Base-by-base conservation (phyloP, 306 rosid species). In the Pterocarpus macrocarpus region DNA sequence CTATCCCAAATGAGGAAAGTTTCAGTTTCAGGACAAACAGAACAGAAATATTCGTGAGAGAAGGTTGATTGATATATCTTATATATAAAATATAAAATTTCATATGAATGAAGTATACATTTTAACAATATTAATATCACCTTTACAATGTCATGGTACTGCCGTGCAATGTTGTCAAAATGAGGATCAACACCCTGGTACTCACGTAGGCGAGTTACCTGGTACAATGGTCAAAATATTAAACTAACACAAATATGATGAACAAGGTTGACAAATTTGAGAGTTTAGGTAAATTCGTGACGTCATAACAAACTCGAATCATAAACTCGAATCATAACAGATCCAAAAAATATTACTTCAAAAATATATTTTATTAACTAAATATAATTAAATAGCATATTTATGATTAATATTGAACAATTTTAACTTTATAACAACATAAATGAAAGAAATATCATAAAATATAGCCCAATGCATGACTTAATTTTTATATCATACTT, bases 171-270 rank as follows among this genome's bases (percentile, higher is more conserved):
- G 50, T 85, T 81, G 85, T 95, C 94, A 13, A 95, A 93, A 85
- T 95, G 93, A 47, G 95, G 92, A 86, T 95, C 98, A n/a, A 95
- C 98, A 41, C 94, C 93, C 87, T 88, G 96, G 81, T 93, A 95
- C 90, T 95, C 99, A 1, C 85, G 92, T 71, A 93, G 90, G 53
- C 97, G 96, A 33, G 99, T 89, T 5, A 92, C 96, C 99, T 93
- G 84, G 75, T 11, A 61, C 73, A 85, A 39, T n/a, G 16, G 2
- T 71, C 33, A 44, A 79, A 69, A 71, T 52, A 80, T 70, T 57
- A 65, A 61, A 35, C 3, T 22, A 41, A 17, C 75, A 73, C 56
- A 81, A 65, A 59, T 61, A 50, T 43, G 71, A 52, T 57, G 71
- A 22, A 22, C 28, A 22, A 22, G 1, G 28, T 22, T 22, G 28